phyloP scores from a whole-genome alignment of 2,329 filamentous ascomycete genomes.

The Graphilbum sp. region DNA sequence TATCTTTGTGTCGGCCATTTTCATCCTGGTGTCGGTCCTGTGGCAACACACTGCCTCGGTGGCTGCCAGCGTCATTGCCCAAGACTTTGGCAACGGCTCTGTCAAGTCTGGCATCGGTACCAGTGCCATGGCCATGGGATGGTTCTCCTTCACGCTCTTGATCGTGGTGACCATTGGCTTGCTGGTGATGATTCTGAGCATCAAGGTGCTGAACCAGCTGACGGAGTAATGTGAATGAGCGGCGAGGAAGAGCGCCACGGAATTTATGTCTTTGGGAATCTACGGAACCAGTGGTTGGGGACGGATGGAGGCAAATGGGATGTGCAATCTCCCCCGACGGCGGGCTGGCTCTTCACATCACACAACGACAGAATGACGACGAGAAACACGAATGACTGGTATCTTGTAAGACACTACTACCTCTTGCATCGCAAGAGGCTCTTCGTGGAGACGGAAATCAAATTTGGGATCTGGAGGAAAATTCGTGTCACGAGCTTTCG shows the following conservation, averaged over 20 bases:
- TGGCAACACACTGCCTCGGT: constrained; percentile 96
- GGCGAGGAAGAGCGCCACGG: neutral
- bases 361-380: too few species aligned
- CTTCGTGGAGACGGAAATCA: too few species aligned
- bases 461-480: too few species aligned
- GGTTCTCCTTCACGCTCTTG: constrained; percentile 87
- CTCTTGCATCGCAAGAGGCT: too few species aligned
- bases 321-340: too few species aligned
- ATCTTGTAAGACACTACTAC: too few species aligned
- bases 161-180: constrained; percentile 93
- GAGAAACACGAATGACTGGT: too few species aligned
- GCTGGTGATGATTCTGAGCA: constrained; percentile 92
- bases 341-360: too few species aligned
- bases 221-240: constrained; percentile 18
- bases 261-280: neutral
- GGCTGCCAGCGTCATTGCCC: constrained; percentile 80
- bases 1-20: constrained; percentile 64
- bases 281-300: too few species aligned
- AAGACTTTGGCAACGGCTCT: constrained; percentile 81
- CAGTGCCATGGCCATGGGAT: constrained; percentile 89
- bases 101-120: constrained; percentile 82
- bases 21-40: constrained; percentile 57
- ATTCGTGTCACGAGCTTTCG: too few species aligned
- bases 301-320: too few species aligned
- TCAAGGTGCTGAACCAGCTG: constrained; percentile 56